Base-by-base conservation (phyloP, 1,284 basidiomycete species). In the Moesziomyces globuligerus region DNA sequence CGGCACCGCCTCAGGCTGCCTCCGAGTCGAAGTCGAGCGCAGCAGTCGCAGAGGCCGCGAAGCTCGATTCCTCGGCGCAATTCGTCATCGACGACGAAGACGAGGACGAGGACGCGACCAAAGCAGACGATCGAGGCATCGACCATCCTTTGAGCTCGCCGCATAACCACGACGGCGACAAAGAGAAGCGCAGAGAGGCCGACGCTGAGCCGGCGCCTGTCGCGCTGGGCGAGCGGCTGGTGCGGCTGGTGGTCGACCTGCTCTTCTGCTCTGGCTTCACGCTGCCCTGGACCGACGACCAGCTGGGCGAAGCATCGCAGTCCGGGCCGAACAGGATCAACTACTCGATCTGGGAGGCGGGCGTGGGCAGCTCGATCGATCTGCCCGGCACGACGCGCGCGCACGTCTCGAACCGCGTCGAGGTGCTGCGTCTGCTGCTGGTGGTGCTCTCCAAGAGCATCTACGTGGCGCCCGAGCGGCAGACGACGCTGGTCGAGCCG, bases 221-320 rank as follows among this genome's bases (percentile, higher is more conserved):
- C 2, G 52, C 68, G 0, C 49, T 79, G 9, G 71, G 58, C 7
- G 75, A 79, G 26, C 54, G 72, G 11, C 51, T 79, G 2, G 42
- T 76, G 9, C 45, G 49, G 11, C 46, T 74, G 7, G 47, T 71
- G 17, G 47, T 81, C 32, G 78, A 81, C 38, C 65, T 81, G 8
- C 71, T 81, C 28, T 81, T 81, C 50, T 77, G 75, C 52, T 68
- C 78, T 15, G 79, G 79, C 36, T 81, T 81, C 59, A 74, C 78
- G 21, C 62, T 81, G 10, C 80, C 79, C 5, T 79, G 78, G 75
- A 79, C 78, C 2, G 72, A 76, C 25, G 79, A 81, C 29, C 74
- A 76, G 44, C 62, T 77, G 11, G 46, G 49, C 21, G 57, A 72
- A 28, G 39, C 47, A 0, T 3, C 25, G 2, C 23, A 18, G 24